phyloP scores from a whole-genome alignment of 352 stramenopile species.

The Sclerospora graminicola region DNA sequence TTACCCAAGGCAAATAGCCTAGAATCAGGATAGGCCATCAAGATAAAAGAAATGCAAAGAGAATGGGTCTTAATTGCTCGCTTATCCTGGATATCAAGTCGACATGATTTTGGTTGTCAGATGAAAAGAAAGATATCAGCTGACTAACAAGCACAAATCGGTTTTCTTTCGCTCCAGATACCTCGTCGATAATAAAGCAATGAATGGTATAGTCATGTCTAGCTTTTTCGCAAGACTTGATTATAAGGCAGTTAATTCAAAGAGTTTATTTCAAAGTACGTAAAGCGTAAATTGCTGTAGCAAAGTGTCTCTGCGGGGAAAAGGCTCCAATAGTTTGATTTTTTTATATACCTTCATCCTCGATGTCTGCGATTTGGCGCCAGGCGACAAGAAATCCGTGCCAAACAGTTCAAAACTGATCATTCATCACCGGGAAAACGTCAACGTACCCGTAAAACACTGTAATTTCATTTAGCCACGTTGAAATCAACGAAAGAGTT shows the following conservation, averaged over 20 bases:
- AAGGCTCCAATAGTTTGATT: conserved; percentile 2
- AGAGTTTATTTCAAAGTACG: conserved; percentile 13
- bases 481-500: conserved; percentile 24
- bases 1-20: conserved; percentile 25
- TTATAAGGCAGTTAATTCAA: conserved; percentile 9
- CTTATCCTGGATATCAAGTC: conserved; percentile 9
- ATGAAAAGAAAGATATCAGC: conserved; percentile 16
- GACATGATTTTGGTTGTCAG: neutral
- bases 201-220: conserved; percentile 40
- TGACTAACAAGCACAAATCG: conserved; percentile 32
- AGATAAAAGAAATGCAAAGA: conserved; percentile 69
- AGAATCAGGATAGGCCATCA: conserved; percentile 16
- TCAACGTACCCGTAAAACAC: conserved; percentile 38
- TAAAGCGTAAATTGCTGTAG: conserved; percentile 29
- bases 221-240: conserved; percentile 24
- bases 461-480: conserved; percentile 37
- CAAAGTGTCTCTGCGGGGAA: conserved; percentile 15
- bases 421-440: conserved; percentile 33
- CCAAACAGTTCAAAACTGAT: conserved; percentile 65
- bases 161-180: neutral
- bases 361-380: conserved; percentile 1
- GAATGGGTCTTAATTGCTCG: conserved; percentile 54
- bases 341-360: conserved; percentile 9
- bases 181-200: conserved; percentile 21
- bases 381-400: conserved; percentile 19